phyloP scores from a whole-genome alignment of 2,329 filamentous ascomycete species.

The Didymella keratinophila region DNA sequence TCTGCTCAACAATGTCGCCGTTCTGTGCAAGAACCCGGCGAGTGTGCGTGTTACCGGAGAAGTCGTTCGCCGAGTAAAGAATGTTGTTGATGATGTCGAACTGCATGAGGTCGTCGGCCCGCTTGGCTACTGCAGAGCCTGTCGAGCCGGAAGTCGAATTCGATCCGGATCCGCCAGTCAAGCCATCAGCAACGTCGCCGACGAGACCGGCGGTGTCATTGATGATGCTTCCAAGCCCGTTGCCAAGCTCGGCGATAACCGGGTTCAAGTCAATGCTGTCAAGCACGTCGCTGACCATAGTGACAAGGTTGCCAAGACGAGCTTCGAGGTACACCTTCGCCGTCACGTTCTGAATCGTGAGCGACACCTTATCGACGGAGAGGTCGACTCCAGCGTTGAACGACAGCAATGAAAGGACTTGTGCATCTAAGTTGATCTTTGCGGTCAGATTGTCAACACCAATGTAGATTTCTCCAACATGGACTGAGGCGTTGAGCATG shows the following conservation, averaged over 20 bases:
- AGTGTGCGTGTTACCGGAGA: slow-evolving; percentile 60
- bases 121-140: slow-evolving; percentile 34
- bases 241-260: slow-evolving; percentile 63
- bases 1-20: slow-evolving; percentile 63
- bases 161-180: slow-evolving; percentile 12
- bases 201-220: slow-evolving; percentile 48
- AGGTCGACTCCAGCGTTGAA: slow-evolving; percentile 69
- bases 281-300: slow-evolving; percentile 67
- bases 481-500: slow-evolving; percentile 66
- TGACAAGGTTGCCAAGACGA: slow-evolving; percentile 65
- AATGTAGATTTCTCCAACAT: slow-evolving; percentile 66
- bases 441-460: slow-evolving; percentile 67
- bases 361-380: slow-evolving; percentile 63
- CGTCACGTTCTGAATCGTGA: slow-evolving; percentile 66
- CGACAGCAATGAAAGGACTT: slow-evolving; percentile 65
- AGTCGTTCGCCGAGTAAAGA: slow-evolving; percentile 68
- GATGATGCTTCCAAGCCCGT: slow-evolving; percentile 59
- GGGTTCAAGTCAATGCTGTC: slow-evolving; percentile 68
- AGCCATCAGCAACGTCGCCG: slow-evolving; percentile 33
- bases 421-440: slow-evolving; percentile 67
- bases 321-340: slow-evolving; percentile 68
- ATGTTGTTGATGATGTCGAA: slow-evolving; percentile 65
- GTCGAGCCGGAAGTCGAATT: slow-evolving; percentile 19
- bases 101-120: slow-evolving; percentile 43
- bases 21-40: slow-evolving; percentile 65